These are phyloP conservation scores for Choiromyces venosus DNA, from an alignment of 495 filamentous ascomycete species.

Conservation along the genomic window DNA sequence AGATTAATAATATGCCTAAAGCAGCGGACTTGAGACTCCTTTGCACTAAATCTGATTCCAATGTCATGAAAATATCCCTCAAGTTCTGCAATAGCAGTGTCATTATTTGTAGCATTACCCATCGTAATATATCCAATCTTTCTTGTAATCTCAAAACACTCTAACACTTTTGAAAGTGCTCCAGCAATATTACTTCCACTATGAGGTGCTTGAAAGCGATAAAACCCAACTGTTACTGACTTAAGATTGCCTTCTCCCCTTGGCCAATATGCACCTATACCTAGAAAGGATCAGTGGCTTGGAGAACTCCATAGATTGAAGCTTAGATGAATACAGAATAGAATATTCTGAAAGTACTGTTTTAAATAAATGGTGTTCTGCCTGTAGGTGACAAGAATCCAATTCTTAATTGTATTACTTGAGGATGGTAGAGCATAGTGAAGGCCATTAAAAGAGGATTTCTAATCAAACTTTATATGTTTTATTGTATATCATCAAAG, in stretches of 20 bases:
- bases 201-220: neutral
- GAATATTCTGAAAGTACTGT: no score
- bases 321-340: no score
- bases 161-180: conserved; percentile 7
- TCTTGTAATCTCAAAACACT: conserved; percentile 21
- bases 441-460: no score
- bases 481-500: no score
- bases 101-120: conserved; percentile 31
- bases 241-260: neutral
- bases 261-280: neutral
- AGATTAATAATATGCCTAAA: conserved; percentile 30
- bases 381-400: no score
- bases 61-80: neutral
- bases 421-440: no score
- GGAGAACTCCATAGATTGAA: conserved; percentile 11
- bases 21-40: conserved; percentile 16
- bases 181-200: conserved; percentile 16
- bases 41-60: conserved; percentile 15
- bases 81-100: conserved; percentile 11
- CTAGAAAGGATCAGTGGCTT: conserved; percentile 7
- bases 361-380: no score
- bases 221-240: neutral
- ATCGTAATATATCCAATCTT: conserved; percentile 24
- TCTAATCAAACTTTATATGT: no score
- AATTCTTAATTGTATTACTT: no score